Conservation (phyloP, 805 yeast species). For the Ogataea zsoltii region DNA sequence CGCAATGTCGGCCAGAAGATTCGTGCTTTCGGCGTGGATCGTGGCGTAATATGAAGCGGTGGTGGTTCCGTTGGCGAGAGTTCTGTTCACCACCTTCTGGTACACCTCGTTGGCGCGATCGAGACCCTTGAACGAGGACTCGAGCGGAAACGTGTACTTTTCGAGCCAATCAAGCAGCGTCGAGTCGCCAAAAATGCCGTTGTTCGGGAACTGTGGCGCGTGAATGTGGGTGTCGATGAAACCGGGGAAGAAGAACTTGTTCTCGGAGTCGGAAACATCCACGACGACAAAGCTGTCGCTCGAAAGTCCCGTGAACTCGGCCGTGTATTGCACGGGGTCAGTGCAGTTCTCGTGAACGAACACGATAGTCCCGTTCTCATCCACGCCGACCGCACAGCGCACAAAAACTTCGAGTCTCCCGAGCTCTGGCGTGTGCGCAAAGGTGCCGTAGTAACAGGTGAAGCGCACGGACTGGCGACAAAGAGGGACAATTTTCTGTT, state of each 20-base stretch:
- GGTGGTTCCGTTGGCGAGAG: constrained; percentile 83
- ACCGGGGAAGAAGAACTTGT: constrained; percentile 75
- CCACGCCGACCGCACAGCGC: constrained; percentile 65
- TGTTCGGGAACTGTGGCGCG: constrained; percentile 82
- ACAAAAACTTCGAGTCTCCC: constrained; percentile 57
- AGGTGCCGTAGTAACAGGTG: constrained; percentile 64
- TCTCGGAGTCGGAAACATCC: constrained; percentile 37
- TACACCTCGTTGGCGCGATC: constrained; percentile 63
- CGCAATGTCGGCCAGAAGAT: constrained; percentile 72
- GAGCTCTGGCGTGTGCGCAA: constrained; percentile 68
- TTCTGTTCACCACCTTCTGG: constrained; percentile 62
- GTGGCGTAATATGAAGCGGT: constrained; percentile 92
- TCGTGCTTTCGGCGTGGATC: constrained; percentile 74
- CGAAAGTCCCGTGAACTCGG: constrained; percentile 12
- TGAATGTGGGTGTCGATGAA: constrained; percentile 82
- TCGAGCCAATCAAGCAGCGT: constrained; percentile 89
- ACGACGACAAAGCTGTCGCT: constrained; percentile 33
- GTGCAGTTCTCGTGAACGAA: constrained; percentile 26
- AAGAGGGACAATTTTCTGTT: constrained; percentile 11
- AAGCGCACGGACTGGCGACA: constrained; percentile 18
- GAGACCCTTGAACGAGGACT: constrained; percentile 60
- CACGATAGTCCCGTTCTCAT: constrained; percentile 52
- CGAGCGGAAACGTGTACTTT: constrained; percentile 87
- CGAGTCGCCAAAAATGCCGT: constrained; percentile 80
- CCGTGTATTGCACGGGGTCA: constrained; percentile 16